Base-by-base conservation (phyloP, 345 rosid genomes). In the Pugionium dolabratum region DNA sequence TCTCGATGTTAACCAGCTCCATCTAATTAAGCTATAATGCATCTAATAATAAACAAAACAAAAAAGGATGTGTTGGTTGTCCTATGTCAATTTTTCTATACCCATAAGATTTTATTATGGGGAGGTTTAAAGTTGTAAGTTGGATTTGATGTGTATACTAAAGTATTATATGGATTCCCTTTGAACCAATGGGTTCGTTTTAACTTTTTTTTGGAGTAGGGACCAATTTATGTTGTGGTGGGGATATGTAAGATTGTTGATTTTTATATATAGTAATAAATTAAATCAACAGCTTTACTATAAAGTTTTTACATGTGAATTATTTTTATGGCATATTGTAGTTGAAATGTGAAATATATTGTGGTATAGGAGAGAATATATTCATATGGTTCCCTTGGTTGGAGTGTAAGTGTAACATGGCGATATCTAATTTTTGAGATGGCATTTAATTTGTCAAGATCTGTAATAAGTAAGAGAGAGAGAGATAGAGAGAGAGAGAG, bases 1-100 rank as follows among this genome's bases (percentile, higher is more conserved):
- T 74, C 87, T 9, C 84, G 76, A 34, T 94, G 99, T 80, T 92
- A 80, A 64, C 31, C 6, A 28, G 18, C 5, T 3, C 5, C 41
- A 37, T 37, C 41, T 37, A 37, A 4, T 37, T 37, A 37, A 37
- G 5, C 7, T 37, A 18, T 18, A 18, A 18, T 18, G 18, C 18
- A 18, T 18, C 18, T 18, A 18, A 18, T 18, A 18, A 18, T 18
- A 32, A 11, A 59, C 25, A 46, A 32, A 54, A 54, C n/a, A 47
- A 4, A 51, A 41, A 43, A 63, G 42, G 75, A 56, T 41, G 52
- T 54, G 58, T 10, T 61, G 37, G 53, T 48, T 46, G 49, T 62
- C 51, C 39, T 64, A 32, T 72, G 53, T 72, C 66, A 49, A 49
- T 9, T 44, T 72, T 55, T 58, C 7, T 10, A 46, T 62, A 55